Evolutionary conservation across 2,329 filamentous ascomycete species (phyloP).

Genomic region (Aspergillus sp.): DNA sequence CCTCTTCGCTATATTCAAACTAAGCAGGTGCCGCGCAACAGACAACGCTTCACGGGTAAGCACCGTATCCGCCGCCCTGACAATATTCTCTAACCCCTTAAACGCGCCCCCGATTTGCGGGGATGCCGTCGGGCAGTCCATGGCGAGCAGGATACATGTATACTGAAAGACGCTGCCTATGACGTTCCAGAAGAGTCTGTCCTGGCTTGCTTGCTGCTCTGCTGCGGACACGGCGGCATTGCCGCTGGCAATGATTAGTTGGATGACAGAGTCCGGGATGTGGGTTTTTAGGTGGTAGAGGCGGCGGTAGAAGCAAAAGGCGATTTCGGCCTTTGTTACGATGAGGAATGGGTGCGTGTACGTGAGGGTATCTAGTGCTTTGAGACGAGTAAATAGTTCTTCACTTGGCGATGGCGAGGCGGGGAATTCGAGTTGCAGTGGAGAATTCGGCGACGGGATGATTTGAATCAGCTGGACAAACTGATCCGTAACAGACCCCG

Average conservation of each 20-base stretch:
- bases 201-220: slow-evolving; percentile 27
- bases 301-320: slow-evolving; percentile 39
- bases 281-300: slow-evolving; percentile 33
- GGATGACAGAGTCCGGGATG: slow-evolving; percentile 28
- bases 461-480: slow-evolving; percentile 35
- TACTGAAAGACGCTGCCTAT: slow-evolving; percentile 40
- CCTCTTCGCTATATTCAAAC: slow-evolving; percentile 34
- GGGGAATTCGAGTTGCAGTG: slow-evolving; percentile 25
- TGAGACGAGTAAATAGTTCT: slow-evolving; percentile 33
- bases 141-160: slow-evolving; percentile 34
- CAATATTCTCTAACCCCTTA: slow-evolving; percentile 33
- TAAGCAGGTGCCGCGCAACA: slow-evolving; percentile 35
- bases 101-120: slow-evolving; percentile 28
- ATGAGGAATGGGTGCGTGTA: slow-evolving; percentile 33
- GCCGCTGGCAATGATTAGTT: slow-evolving; percentile 30
- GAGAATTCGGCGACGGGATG: slow-evolving; percentile 33
- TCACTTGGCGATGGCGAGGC: slow-evolving; percentile 20
- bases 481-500: slow-evolving; percentile 32
- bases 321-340: slow-evolving; percentile 36
- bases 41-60: slow-evolving; percentile 35
- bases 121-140: slow-evolving; percentile 30
- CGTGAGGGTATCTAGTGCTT: slow-evolving; percentile 20
- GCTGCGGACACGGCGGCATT: slow-evolving; percentile 30
- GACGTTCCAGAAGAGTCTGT: slow-evolving; percentile 36
- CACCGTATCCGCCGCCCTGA: slow-evolving; percentile 30